A percentile compares a stretch with the other conserved stretches of the same genome.
phyloP scores from a whole-genome alignment of 768 basidiomycete species.

The Boletellus ananiceps region DNA sequence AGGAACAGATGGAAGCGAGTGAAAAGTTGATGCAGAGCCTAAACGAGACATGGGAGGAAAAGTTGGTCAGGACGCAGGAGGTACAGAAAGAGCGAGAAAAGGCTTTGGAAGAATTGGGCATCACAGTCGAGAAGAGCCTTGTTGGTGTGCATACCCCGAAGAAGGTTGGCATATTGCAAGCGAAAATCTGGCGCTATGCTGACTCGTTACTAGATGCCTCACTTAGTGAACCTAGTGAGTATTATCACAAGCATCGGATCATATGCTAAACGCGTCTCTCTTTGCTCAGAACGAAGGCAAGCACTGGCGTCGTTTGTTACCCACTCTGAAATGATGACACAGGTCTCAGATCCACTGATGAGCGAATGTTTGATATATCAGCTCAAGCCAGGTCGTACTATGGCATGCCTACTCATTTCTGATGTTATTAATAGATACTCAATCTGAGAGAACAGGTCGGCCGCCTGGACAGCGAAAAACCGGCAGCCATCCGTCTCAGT shows the following conservation, averaged over 20 bases:
- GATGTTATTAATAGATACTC: slow-evolving; percentile 8
- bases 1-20: slow-evolving; percentile 93
- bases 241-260: slow-evolving; percentile 6
- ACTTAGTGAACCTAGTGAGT: slow-evolving; percentile 88
- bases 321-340: slow-evolving; percentile 5
- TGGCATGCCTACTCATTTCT: slow-evolving; percentile 41
- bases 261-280: slow-evolving; percentile 13
- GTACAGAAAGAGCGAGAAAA: slow-evolving; percentile 97
- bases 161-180: slow-evolving; percentile 46
- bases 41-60: slow-evolving; percentile 97
- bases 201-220: slow-evolving; percentile 65
- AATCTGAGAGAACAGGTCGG: slow-evolving; percentile 55
- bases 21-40: slow-evolving; percentile 93
- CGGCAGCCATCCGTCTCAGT: slow-evolving; percentile 86
- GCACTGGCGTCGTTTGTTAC: slow-evolving; percentile 13
- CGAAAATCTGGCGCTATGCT: slow-evolving; percentile 7
- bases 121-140: slow-evolving; percentile 93
- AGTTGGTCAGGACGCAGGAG: slow-evolving; percentile 84
- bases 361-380: slow-evolving; percentile 94
- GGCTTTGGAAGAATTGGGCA: slow-evolving; percentile 95
- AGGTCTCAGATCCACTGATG: slow-evolving; percentile 80
- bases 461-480: slow-evolving; percentile 75
- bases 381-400: slow-evolving; percentile 78
- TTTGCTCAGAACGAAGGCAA: slow-evolving; percentile 63
- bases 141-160: slow-evolving; percentile 98